Conservation (phyloP, 2,329 filamentous ascomycete species). For the Periconia digitata region DNA sequence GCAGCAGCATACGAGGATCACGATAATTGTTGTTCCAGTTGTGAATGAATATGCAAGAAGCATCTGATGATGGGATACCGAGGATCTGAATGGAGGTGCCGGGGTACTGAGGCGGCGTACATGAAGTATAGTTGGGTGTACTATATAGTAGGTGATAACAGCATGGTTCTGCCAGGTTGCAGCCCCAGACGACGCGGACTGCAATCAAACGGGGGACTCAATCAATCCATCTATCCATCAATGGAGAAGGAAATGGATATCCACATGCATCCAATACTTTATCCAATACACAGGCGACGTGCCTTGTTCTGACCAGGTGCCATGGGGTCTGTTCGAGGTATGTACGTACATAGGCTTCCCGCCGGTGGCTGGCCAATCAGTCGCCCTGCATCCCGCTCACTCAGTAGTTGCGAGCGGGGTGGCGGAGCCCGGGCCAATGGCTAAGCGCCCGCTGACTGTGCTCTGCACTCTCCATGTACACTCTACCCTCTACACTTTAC, state of each 20-base stretch:
- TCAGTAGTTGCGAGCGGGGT: too few relatives aligned
- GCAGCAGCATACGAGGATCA: too few relatives aligned
- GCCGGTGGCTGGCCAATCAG: constrained; percentile 23
- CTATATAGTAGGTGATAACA: too few relatives aligned
- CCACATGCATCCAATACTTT: neutral
- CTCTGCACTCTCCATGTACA: too few relatives aligned
- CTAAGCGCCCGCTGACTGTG: constrained; percentile 26
- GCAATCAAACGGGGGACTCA: too few relatives aligned
- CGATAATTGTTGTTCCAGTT: too few relatives aligned
- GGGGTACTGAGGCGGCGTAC: neutral
- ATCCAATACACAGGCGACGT: neutral
- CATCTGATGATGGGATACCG: neutral
- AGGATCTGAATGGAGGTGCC: neutral
- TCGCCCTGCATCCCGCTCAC: too few relatives aligned
- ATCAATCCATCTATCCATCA: too few relatives aligned
- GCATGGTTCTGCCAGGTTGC: too few relatives aligned
- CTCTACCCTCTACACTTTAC: too few relatives aligned
- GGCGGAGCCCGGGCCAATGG: constrained; percentile 17
- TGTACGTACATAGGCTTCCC: constrained; percentile 21
- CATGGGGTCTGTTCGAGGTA: neutral
- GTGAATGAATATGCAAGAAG: neutral
- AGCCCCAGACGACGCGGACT: too few relatives aligned
- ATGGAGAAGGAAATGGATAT: neutral
- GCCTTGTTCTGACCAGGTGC: neutral
- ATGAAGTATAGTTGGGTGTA: neutral